Evolutionary conservation across 2,329 filamentous ascomycete genomes (phyloP), one percentile per base, ranked within the genome.

Genomic region (Diaporthe velutina): DNA sequence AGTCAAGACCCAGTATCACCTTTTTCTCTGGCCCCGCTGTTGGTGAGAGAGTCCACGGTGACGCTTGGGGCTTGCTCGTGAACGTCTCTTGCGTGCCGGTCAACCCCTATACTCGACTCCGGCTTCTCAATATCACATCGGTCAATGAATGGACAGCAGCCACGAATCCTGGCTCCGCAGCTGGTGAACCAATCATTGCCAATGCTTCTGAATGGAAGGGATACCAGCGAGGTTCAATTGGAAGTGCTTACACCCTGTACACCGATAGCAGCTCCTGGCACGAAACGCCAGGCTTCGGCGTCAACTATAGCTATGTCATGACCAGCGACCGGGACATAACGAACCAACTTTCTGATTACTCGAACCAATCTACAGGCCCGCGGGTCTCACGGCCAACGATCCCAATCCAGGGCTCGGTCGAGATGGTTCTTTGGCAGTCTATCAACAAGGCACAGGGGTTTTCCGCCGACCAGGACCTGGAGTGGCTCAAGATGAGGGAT

Each of bases 281-380:
- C 12, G 33, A 12, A 60, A 60, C 57, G 5, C 57, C 57, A 42
- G 57, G 57, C 35, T 60, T 60, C n/a, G 35, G 57, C 35, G 57
- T 60, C 57, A 60, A 60, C 57, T 60, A 60, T 40, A 60, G 57
- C 35, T 60, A 60, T 60, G 38, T 61, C 58, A 61, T 61, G 58
- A 28, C n/a, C 38, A 42, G 58, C 58, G 58, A 61, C 38, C 58
- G 58, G n/a, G 38, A 42, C 25, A 45, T 61, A 61, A 10, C 58
- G 38, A 61, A 61, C n/a, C 6, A 3, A 8, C 58, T 61, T 61
- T 61, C 58, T 8, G 58, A 30, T 30, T 61, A 61, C 38, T 61
- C 35, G 13, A 45, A 30, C 38, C n/a, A 61, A n/a, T 28, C 38
- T 28, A 28, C 58, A 17, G n/a, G 6, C n/a, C 6, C n/a, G 2